Base-by-base conservation (phyloP, 768 basidiomycete species). In the Lentinula aciculospora region DNA sequence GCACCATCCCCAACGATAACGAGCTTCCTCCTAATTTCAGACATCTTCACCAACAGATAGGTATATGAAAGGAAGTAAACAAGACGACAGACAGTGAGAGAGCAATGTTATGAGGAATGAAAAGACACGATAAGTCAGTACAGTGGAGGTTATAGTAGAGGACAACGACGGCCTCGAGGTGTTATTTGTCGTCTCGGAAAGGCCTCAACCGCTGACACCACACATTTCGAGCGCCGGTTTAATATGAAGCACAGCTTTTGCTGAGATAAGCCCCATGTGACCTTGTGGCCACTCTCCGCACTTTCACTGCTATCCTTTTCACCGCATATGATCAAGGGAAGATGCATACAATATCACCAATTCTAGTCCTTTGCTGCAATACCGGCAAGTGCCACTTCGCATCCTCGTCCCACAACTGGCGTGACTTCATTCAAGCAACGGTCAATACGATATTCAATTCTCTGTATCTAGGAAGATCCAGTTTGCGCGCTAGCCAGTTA, bases 1-100 rank as follows among this genome's bases (percentile, higher is more conserved):
- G 92, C 93, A 83, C 94, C 94, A 79, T 96, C 94, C 73, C 95
- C 95, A 65, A 98, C 95, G 73, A 98, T 97, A 73, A 98, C 95
- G 66, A 98, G 88, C 77, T 98, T 98, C 76, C 94, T 89, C 77
- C 95, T 85, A 75, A 98, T 96, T 81, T 97, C 95, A 71, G 94
- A 88, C 94, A 98, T 98, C 29, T 42, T 46, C 39, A 12, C 40
- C 27, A 40, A n/a, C 17, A 29, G 28, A 31, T 44, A 45, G 73
- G 67, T 66, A 61, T 37, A 39, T 27, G 29, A 37, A 51, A 34
- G 53, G 46, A 51, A 21, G 40, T 19, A 47, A 50, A 36, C 23
- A 44, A 56, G 44, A 28, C 17, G 46, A 31, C 46, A 15, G 27
- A 8, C 4, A 31, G 46, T 47, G 29, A 47, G 27, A 13, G 29